Evolutionary conservation across 768 basidiomycete species (phyloP).

Genomic region (Amanita phalloides): DNA sequence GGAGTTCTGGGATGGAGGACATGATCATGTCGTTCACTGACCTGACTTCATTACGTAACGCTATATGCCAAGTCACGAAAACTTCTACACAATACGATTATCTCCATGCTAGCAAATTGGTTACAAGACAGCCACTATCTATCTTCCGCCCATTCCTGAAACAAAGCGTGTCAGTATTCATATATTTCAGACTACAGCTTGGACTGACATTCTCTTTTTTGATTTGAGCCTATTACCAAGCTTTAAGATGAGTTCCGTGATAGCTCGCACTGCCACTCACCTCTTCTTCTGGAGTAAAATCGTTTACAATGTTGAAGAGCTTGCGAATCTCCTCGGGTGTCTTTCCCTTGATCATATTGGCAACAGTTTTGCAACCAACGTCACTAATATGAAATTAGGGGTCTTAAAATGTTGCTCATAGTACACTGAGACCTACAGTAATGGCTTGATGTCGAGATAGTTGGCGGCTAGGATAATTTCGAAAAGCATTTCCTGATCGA

Average conservation of each 20-base stretch:
- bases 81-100: not conserved
- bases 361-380: slow-evolving; percentile 97
- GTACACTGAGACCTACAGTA: slow-evolving; percentile 59
- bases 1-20: slow-evolving; percentile 61
- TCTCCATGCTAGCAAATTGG: not conserved
- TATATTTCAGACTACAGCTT: not conserved
- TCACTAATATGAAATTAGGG: slow-evolving; percentile 42
- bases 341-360: slow-evolving; percentile 99
- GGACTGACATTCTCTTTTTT: slow-evolving; percentile 94
- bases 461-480: slow-evolving; percentile 99
- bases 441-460: slow-evolving; percentile 98
- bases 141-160: slow-evolving; percentile 89
- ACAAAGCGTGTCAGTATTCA: slow-evolving; percentile 11
- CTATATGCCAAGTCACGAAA: not conserved
- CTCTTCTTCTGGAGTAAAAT: slow-evolving; percentile 99
- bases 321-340: slow-evolving; percentile 99
- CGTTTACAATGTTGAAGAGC: slow-evolving; percentile 95
- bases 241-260: not conserved
- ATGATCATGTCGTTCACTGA: slow-evolving; percentile 16
- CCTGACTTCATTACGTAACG: slow-evolving; percentile 9
- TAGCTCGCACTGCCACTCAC: slow-evolving; percentile 27
- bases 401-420: not conserved
- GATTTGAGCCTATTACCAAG: slow-evolving; percentile 69
- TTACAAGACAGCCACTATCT: slow-evolving; percentile 40
- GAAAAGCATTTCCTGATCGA: slow-evolving; percentile 99